phyloP scores from a whole-genome alignment of 768 basidiomycete genomes.

The Tricholomella constricta region DNA sequence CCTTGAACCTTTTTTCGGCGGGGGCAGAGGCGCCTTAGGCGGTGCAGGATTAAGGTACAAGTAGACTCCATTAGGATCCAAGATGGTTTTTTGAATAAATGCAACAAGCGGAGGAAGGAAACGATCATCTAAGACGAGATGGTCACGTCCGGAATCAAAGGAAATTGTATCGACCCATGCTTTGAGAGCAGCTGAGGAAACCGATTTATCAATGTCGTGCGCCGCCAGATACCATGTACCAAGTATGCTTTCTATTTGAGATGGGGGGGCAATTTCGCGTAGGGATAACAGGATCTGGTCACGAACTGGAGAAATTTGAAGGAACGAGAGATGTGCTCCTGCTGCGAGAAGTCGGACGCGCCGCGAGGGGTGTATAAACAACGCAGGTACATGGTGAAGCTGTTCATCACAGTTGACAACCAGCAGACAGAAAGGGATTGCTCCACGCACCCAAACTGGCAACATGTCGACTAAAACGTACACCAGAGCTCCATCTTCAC shows the following conservation, averaged over 20 bases:
- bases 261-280: constrained; percentile 45
- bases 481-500: constrained; percentile 40
- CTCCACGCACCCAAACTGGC: constrained; percentile 82
- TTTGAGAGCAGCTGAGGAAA: constrained; percentile 49
- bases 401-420: constrained; percentile 26
- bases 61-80: constrained; percentile 66
- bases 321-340: constrained; percentile 63
- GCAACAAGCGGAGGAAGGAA: constrained; percentile 40
- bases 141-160: constrained; percentile 16
- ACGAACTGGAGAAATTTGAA: constrained; percentile 53
- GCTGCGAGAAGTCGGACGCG: constrained; percentile 67
- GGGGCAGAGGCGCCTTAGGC: constrained; percentile 35
- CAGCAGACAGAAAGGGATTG: background rate
- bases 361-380: constrained; percentile 80
- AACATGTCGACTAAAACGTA: constrained; percentile 59
- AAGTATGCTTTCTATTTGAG: constrained; percentile 57
- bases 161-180: constrained; percentile 52
- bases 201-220: constrained; percentile 70
- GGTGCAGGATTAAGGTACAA: constrained; percentile 63
- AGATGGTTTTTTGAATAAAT: constrained; percentile 55
- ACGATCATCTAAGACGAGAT: constrained; percentile 33
- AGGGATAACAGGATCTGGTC: constrained; percentile 53
- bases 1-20: constrained; percentile 33
- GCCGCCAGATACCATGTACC: constrained; percentile 76
- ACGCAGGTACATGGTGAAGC: constrained; percentile 85